phyloP scores from a whole-genome alignment of 495 filamentous ascomycete genomes.

The Penicillium lividum region DNA sequence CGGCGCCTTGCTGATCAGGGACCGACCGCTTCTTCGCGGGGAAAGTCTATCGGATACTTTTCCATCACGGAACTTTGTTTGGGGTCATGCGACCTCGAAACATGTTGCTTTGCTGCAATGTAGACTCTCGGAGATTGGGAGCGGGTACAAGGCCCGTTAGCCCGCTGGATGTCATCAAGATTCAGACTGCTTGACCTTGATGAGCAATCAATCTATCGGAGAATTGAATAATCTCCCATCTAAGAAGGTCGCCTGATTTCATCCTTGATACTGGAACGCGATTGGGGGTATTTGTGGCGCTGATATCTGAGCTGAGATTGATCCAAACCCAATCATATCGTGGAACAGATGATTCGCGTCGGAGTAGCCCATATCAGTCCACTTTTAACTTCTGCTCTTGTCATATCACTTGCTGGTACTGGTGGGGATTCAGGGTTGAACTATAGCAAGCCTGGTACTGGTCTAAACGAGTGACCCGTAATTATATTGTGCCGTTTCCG shows the following conservation, averaged over 20 bases:
- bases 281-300: conserved; percentile 10
- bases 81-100: background rate
- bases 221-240: background rate
- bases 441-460: background rate
- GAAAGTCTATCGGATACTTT: conserved; percentile 1
- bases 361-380: background rate
- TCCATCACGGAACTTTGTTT: background rate
- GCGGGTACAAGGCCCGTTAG: background rate
- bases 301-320: conserved; percentile 12
- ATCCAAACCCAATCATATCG: background rate
- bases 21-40: background rate
- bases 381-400: background rate
- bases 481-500: background rate
- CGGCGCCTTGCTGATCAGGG: background rate
- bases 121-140: background rate
- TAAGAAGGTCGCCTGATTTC: conserved; percentile 10
- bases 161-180: background rate
- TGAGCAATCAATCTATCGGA: background rate
- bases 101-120: background rate
- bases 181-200: background rate
- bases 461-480: background rate
- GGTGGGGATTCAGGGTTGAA: background rate
- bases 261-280: conserved; percentile 1
- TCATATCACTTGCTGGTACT: background rate
- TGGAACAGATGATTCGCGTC: background rate